phyloP scores from a whole-genome alignment of 441 rosid genomes.

The Daphne laureola region DNA sequence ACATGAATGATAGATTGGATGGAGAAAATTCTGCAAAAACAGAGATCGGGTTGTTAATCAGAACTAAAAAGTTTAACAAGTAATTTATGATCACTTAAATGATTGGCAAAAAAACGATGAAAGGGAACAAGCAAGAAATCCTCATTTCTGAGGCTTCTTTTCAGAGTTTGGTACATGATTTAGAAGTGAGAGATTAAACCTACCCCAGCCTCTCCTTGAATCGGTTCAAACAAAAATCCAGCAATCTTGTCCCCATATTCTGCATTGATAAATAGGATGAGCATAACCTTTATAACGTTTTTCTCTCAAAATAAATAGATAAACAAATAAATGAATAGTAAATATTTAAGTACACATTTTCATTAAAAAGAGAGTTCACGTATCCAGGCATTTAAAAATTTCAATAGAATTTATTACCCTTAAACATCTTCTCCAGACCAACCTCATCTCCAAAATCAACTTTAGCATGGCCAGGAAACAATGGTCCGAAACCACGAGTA shows the following conservation, averaged over 20 bases:
- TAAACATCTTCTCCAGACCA: slow-evolving; percentile 64
- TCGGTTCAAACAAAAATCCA: slow-evolving; percentile 93
- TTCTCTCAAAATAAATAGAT: not conserved
- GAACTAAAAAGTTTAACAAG: too few relatives aligned
- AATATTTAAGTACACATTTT: not conserved
- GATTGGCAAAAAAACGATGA: not conserved
- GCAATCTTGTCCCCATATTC: slow-evolving; percentile 75
- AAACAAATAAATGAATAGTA: not conserved
- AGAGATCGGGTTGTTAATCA: too few relatives aligned
- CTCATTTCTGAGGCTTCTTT: too few relatives aligned
- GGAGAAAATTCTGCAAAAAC: too few relatives aligned
- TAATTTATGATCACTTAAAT: not conserved
- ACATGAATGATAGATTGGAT: not conserved
- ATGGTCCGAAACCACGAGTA: slow-evolving; percentile 87
- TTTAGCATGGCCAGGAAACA: slow-evolving; percentile 80
- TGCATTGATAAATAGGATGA: slow-evolving; percentile 24
- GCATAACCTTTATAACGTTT: not conserved
- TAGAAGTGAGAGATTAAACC: slow-evolving; percentile 8
- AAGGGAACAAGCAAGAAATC: too few relatives aligned
- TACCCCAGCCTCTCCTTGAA: slow-evolving; percentile 99
- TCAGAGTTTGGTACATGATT: too few relatives aligned
- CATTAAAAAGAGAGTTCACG: too few relatives aligned
- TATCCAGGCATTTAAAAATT: not conserved
- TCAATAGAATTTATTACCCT: slow-evolving; percentile 33
- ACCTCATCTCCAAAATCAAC: slow-evolving; percentile 83